A percentile compares a stretch with the other conserved stretches of the same genome.
phyloP scores from a whole-genome alignment of 805 yeast species.

The Candida tallmaniae region DNA sequence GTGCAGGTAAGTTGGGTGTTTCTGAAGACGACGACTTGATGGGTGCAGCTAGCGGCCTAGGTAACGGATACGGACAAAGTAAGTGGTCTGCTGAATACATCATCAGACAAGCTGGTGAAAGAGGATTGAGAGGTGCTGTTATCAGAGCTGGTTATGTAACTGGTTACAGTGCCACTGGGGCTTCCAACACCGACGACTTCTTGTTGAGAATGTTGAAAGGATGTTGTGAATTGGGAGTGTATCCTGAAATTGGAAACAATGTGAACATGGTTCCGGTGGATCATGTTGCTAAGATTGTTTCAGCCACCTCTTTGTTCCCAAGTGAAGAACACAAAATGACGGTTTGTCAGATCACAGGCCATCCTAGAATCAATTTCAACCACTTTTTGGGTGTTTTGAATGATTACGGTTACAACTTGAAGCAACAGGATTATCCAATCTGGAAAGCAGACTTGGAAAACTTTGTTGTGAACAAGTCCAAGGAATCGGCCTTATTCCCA shows the following conservation, averaged over 20 bases:
- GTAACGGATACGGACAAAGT: slow-evolving; percentile 94
- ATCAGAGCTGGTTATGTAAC: slow-evolving; percentile 96
- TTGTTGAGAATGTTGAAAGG: slow-evolving; percentile 92
- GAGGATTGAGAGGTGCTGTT: slow-evolving; percentile 84
- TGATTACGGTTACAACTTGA: slow-evolving; percentile 68
- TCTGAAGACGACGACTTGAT: slow-evolving; percentile 76
- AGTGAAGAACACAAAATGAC: slow-evolving; percentile 48
- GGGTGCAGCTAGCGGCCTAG: slow-evolving; percentile 79
- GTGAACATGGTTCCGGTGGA: slow-evolving; percentile 98
- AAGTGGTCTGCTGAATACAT: slow-evolving; percentile 97
- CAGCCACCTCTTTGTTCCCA: slow-evolving; percentile 78
- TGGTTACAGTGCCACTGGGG: slow-evolving; percentile 80
- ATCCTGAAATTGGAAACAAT: slow-evolving; percentile 80
- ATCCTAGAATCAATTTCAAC: slow-evolving; percentile 82
- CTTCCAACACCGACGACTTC: slow-evolving; percentile 96
- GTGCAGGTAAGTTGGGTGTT: slow-evolving; percentile 66
- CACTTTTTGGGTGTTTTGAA: slow-evolving; percentile 65
- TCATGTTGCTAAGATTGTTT: slow-evolving; percentile 90
- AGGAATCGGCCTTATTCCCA: slow-evolving; percentile 88
- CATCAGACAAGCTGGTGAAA: slow-evolving; percentile 79
- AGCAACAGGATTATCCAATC: slow-evolving; percentile 58
- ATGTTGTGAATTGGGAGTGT: slow-evolving; percentile 77
- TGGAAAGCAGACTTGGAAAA: slow-evolving; percentile 80
- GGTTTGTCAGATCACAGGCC: slow-evolving; percentile 96
- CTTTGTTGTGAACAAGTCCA: slow-evolving; percentile 67